These are phyloP conservation scores for Colletotrichum sp. DNA, from an alignment of 2,329 filamentous ascomycete species.

Conservation along the genomic window DNA sequence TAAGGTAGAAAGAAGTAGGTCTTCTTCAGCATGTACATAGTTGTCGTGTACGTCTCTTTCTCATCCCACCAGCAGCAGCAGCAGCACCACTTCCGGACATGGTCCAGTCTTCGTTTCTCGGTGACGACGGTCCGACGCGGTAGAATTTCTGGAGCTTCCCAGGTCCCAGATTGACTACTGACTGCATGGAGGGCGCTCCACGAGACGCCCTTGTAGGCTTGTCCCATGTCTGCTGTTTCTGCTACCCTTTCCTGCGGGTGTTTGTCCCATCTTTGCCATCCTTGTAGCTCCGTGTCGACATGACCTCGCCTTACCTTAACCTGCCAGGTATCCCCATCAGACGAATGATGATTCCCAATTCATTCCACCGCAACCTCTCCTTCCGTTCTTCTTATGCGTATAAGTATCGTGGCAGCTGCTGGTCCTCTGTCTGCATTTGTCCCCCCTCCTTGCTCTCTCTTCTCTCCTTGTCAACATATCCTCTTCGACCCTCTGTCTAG, in stretches of 20 bases:
- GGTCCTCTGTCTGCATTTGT: neutral
- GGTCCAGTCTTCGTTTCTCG: conserved; percentile 44
- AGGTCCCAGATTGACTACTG: conserved; percentile 18
- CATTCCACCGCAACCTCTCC: neutral
- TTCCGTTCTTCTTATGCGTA: neutral
- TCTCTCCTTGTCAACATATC: neutral
- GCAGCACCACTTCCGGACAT: conserved; percentile 19
- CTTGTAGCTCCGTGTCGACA: neutral
- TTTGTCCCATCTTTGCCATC: conserved; percentile 8
- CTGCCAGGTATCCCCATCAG: neutral
- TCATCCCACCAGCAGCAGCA: neutral
- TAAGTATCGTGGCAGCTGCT: conserved; percentile 16
- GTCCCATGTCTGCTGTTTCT: neutral
- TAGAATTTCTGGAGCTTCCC: conserved; percentile 40
- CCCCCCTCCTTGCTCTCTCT: neutral
- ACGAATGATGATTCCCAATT: neutral
- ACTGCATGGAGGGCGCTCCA: conserved; percentile 7
- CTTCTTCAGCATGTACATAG: neutral
- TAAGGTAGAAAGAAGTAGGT: neutral
- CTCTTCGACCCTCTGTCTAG: neutral
- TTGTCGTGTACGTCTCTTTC: neutral
- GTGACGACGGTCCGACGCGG: conserved; percentile 58
- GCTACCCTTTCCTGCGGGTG: neutral
- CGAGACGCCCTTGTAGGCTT: conserved; percentile 19
- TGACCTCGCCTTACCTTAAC: conserved; percentile 8